A percentile compares a stretch with the other conserved stretches of the same genome.
These are phyloP conservation scores for Tetradesmus obliquus DNA, from an alignment of 139 green algal species.

Conservation along the genomic window DNA sequence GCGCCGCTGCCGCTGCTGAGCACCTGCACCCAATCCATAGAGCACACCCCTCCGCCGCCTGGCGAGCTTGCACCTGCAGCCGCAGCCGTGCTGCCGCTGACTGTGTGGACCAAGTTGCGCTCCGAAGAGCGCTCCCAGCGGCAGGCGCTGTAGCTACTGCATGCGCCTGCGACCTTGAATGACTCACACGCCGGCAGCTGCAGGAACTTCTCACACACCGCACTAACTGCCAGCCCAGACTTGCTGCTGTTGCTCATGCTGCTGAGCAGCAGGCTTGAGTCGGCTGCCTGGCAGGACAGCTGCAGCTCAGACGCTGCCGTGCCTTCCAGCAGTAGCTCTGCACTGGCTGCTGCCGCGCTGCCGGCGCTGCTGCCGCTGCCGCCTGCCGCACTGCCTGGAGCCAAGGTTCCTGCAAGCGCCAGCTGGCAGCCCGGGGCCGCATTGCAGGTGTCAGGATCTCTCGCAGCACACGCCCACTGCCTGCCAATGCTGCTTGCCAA, in stretches of 20 bases:
- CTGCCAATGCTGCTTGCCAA: not conserved
- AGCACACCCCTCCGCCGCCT: not conserved
- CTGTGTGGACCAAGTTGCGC: conserved; percentile 26
- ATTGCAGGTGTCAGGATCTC: not conserved
- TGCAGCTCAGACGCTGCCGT: not conserved
- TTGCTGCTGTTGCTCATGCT: conserved; percentile 25
- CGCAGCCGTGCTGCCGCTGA: not conserved
- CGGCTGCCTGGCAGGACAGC: conserved; percentile 20
- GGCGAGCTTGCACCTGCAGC: not conserved
- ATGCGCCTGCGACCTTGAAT: not conserved
- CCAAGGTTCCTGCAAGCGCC: not conserved
- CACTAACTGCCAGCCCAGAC: not conserved
- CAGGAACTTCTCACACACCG: conserved; percentile 36
- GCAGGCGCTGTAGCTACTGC: conserved; percentile 25
- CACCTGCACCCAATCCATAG: conserved; percentile 27
- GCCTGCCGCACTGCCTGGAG: not conserved
- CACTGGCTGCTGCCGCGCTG: not conserved
- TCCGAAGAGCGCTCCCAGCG: conserved; percentile 5
- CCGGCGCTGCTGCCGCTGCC: not conserved
- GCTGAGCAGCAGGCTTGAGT: conserved; percentile 7
- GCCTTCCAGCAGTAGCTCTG: not conserved
- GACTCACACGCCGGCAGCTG: conserved; percentile 31
- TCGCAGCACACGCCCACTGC: conserved; percentile 19
- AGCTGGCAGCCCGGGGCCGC: conserved; percentile 17
- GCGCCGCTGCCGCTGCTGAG: not conserved